A percentile compares a stretch with the other conserved stretches of the same genome.
Conservation (phyloP, 1,284 basidiomycete species). For the Coniferiporia weirii region DNA sequence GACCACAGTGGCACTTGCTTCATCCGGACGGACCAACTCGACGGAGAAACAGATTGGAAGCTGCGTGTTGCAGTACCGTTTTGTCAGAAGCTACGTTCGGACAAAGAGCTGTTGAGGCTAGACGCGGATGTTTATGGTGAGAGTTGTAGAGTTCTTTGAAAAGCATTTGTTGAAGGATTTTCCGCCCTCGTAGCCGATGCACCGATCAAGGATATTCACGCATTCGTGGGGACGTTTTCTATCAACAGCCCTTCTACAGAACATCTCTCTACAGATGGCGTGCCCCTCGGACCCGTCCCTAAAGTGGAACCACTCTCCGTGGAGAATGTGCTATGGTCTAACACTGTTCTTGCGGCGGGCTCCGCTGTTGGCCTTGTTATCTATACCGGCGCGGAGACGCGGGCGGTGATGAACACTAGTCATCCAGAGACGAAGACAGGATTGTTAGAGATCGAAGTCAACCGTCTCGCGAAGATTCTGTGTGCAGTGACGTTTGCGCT, state of each 20-base stretch:
- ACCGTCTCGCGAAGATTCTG: constrained; percentile 94
- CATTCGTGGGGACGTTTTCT: constrained; percentile 91
- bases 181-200: constrained; percentile 63
- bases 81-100: constrained; percentile 70
- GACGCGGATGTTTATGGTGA: constrained; percentile 83
- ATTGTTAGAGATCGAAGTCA: constrained; percentile 90
- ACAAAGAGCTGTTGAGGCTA: constrained; percentile 63
- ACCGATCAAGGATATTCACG: constrained; percentile 95
- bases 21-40: constrained; percentile 95
- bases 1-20: constrained; percentile 92
- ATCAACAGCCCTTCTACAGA: constrained; percentile 51
- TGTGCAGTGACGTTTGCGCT: constrained; percentile 92
- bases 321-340: constrained; percentile 96
- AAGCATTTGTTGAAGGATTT: neutral
- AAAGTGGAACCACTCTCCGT: constrained; percentile 79
- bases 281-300: constrained; percentile 51
- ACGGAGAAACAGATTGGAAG: constrained; percentile 99
- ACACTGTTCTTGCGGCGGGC: constrained; percentile 95
- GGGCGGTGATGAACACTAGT: constrained; percentile 99
- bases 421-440: constrained; percentile 96
- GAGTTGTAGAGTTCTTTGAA: constrained; percentile 19
- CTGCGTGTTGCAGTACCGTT: constrained; percentile 83
- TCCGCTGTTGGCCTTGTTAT: constrained; percentile 89
- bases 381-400: constrained; percentile 92
- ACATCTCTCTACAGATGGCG: constrained; percentile 45